A percentile compares a stretch with the other conserved stretches of the same genome.
Evolutionary conservation across 345 rosid species (phyloP).

Genomic region (Schrenkiella parvula): DNA sequence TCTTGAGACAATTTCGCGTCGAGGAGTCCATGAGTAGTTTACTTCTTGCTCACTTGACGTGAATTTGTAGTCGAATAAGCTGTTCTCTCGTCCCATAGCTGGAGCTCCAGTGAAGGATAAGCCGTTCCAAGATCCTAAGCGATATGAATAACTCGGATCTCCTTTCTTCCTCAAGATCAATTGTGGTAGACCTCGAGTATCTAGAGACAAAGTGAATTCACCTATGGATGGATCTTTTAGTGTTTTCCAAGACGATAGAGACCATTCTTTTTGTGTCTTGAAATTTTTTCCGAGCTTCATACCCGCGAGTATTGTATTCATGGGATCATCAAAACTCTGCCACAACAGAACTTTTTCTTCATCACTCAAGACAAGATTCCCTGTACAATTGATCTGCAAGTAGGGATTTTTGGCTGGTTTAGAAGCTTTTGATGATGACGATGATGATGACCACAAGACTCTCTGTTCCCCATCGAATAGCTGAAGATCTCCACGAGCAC

Average conservation of each 20-base stretch:
- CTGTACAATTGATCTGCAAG: conserved; percentile 50
- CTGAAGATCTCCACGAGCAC: conserved; percentile 12
- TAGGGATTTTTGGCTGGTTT: conserved; percentile 15
- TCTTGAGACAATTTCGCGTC: conserved; percentile 34
- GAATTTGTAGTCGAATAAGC: conserved; percentile 38
- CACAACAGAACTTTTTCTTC: conserved; percentile 42
- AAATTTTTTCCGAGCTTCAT: conserved; percentile 87
- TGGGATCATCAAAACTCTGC: conserved; percentile 82
- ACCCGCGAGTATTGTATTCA: conserved; percentile 63
- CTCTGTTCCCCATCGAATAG: conserved; percentile 38
- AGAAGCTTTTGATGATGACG: conserved; percentile 7
- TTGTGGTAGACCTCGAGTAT: conserved; percentile 69
- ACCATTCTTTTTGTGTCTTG: conserved; percentile 38
- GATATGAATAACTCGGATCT: conserved; percentile 11
- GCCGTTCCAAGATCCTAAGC: conserved; percentile 85
- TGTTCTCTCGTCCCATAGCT: conserved; percentile 28
- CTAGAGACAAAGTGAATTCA: conserved; percentile 45
- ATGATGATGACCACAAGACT: conserved; percentile 47
- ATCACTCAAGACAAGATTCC: conserved; percentile 41
- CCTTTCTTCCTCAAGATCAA: conserved; percentile 36
- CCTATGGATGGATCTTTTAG: conserved; percentile 59
- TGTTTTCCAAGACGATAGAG: conserved; percentile 57
- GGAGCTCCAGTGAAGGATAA: conserved; percentile 26
- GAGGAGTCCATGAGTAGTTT: conserved; percentile 29
- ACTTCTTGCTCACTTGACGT: conserved; percentile 30